A percentile compares a stretch with the other conserved stretches of the same genome.
These are phyloP conservation scores for Elaeagnus macrophylla DNA, from an alignment of 306 rosid genomes.

Conservation along the genomic window DNA sequence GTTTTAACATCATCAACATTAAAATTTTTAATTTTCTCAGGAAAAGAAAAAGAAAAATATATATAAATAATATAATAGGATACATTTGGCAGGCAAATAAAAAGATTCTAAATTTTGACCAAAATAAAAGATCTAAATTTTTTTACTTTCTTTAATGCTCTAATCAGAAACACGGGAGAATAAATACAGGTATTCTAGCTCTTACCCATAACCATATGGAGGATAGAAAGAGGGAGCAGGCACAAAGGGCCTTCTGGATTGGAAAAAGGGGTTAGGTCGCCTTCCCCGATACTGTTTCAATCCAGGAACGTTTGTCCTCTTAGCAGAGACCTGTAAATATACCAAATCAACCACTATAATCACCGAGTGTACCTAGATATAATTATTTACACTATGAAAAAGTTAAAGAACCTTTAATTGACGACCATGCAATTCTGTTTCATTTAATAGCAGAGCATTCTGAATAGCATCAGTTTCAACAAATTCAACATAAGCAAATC, in stretches of 20 bases:
- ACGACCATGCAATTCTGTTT: constrained; percentile 96
- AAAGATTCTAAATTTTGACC: too few relatives aligned
- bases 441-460: constrained; percentile 86
- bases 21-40: too few relatives aligned
- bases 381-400: constrained; percentile 3
- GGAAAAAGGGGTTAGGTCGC: constrained; percentile 25
- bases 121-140: too few relatives aligned
- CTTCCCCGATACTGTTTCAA: constrained; percentile 50
- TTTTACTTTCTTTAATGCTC: neutral
- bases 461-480: constrained; percentile 91
- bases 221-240: constrained; percentile 71
- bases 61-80: too few relatives aligned
- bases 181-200: neutral
- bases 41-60: too few relatives aligned
- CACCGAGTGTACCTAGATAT: constrained; percentile 4
- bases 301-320: constrained; percentile 91
- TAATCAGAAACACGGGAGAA: neutral
- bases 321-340: constrained; percentile 77
- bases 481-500: constrained; percentile 97
- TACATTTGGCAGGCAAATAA: too few relatives aligned
- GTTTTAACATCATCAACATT: too few relatives aligned
- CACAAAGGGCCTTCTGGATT: constrained; percentile 74
- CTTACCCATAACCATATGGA: constrained; percentile 80
- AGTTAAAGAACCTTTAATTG: constrained; percentile 67
- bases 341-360: constrained; percentile 18